These are phyloP conservation scores for Cenchrus americanus DNA, from an alignment of 176 grass and related monocot genomes.

Conservation along the genomic window DNA sequence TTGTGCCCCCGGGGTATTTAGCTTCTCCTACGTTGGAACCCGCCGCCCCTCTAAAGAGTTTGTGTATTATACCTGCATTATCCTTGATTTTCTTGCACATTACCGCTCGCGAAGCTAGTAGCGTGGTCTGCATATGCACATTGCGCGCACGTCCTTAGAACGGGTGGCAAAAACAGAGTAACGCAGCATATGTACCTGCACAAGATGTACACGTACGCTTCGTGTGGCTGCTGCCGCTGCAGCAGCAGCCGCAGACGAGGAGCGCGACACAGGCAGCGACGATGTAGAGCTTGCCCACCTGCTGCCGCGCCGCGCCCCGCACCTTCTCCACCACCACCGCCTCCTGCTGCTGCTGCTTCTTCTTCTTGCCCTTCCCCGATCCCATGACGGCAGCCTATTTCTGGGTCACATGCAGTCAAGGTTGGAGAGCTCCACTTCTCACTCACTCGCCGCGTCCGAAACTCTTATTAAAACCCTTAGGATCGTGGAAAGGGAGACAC, in stretches of 20 bases:
- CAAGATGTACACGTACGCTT: background rate
- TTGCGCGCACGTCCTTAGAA: too few species aligned
- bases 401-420: background rate
- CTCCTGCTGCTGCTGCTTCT: background rate
- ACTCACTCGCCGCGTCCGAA: background rate
- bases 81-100: too few species aligned
- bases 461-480: constrained; percentile 16
- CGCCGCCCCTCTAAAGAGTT: too few species aligned
- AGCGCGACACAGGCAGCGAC: constrained; percentile 48
- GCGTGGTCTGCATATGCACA: too few species aligned
- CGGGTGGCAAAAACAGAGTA: too few species aligned
- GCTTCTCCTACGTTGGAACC: too few species aligned
- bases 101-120: too few species aligned
- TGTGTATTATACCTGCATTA: too few species aligned
- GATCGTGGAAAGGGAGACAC: background rate
- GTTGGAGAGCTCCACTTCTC: background rate
- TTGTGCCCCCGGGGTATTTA: too few species aligned
- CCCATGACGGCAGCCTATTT: too few species aligned
- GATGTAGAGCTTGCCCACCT: constrained; percentile 48
- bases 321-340: constrained; percentile 10
- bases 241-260: constrained; percentile 32
- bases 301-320: constrained; percentile 40
- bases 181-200: too few species aligned
- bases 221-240: background rate
- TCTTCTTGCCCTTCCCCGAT: background rate